These are phyloP conservation scores for Corallochytrium limacisporum DNA, from an alignment of 78 protist genomes.

Conservation along the genomic window DNA sequence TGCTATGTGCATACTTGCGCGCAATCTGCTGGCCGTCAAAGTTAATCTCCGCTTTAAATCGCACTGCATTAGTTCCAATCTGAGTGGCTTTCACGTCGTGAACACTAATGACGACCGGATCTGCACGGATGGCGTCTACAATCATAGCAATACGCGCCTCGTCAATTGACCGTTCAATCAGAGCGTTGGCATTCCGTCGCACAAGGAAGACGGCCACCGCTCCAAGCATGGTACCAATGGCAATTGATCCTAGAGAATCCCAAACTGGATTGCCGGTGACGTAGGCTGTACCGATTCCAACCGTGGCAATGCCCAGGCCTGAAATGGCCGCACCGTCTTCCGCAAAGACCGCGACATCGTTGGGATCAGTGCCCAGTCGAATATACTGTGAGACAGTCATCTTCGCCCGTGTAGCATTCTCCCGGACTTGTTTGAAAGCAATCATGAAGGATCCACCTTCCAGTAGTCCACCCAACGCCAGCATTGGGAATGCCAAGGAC, in stretches of 20 bases:
- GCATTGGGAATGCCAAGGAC: not conserved
- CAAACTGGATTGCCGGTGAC: conserved; percentile 9
- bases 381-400: conserved; percentile 7
- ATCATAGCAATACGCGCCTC: not conserved
- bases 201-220: conserved; percentile 11
- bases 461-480: conserved; percentile 3
- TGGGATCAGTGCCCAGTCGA: conserved; percentile 16
- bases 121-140: not conserved
- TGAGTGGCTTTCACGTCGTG: conserved; percentile 26
- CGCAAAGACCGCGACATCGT: conserved; percentile 20
- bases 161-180: conserved; percentile 1
- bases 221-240: conserved; percentile 18
- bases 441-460: conserved; percentile 1
- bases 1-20: not conserved
- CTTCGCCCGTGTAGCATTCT: not conserved
- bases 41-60: conserved; percentile 35
- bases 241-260: conserved; percentile 24
- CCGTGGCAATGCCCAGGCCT: conserved; percentile 17
- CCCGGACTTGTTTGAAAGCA: conserved; percentile 6
- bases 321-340: conserved; percentile 27
- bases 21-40: conserved; percentile 15
- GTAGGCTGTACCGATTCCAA: conserved; percentile 1
- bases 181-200: not conserved
- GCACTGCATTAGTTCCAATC: conserved; percentile 9
- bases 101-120: conserved; percentile 9